These are phyloP conservation scores for Naematelia aurantialba DNA, from an alignment of 768 basidiomycete genomes.

Conservation along the genomic window DNA sequence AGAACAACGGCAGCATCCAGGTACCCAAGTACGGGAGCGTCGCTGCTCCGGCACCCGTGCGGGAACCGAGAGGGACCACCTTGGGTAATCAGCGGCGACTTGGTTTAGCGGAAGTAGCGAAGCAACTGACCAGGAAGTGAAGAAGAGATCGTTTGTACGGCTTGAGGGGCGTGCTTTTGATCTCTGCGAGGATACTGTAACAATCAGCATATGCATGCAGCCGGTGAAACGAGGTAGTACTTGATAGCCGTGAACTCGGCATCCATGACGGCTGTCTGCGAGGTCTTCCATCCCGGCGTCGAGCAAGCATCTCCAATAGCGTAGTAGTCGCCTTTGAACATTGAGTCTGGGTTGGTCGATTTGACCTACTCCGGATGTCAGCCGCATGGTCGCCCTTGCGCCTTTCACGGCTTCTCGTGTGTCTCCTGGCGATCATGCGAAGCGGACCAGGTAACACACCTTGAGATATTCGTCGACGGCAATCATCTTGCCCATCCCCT, in stretches of 20 bases:
- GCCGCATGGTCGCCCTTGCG: too few species aligned
- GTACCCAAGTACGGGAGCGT: conserved; percentile 71
- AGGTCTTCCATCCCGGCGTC: conserved; percentile 39
- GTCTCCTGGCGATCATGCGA: neutral
- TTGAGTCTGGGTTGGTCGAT: conserved; percentile 15
- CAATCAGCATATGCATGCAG: neutral
- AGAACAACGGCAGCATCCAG: conserved; percentile 81
- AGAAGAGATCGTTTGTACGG: conserved; percentile 58
- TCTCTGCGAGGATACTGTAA: conserved; percentile 28
- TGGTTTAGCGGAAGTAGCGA: too few species aligned
- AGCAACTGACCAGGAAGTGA: conserved; percentile 73
- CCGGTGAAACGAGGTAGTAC: conserved; percentile 12
- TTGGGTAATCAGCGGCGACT: neutral
- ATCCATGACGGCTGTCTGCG: conserved; percentile 20
- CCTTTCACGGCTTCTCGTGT: too few species aligned
- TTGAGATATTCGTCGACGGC: conserved; percentile 34
- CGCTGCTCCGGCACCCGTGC: conserved; percentile 20
- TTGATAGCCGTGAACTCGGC: conserved; percentile 22
- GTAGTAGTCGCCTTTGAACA: conserved; percentile 32
- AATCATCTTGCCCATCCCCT: conserved; percentile 29
- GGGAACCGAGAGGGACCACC: conserved; percentile 30
- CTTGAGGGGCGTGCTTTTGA: conserved; percentile 23
- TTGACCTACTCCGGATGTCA: conserved; percentile 7
- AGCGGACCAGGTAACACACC: conserved; percentile 14
- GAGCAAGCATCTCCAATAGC: conserved; percentile 42